These are phyloP conservation scores for Plasmodium gonderi DNA, from an alignment of 169 alveolate species.

Conservation along the genomic window DNA sequence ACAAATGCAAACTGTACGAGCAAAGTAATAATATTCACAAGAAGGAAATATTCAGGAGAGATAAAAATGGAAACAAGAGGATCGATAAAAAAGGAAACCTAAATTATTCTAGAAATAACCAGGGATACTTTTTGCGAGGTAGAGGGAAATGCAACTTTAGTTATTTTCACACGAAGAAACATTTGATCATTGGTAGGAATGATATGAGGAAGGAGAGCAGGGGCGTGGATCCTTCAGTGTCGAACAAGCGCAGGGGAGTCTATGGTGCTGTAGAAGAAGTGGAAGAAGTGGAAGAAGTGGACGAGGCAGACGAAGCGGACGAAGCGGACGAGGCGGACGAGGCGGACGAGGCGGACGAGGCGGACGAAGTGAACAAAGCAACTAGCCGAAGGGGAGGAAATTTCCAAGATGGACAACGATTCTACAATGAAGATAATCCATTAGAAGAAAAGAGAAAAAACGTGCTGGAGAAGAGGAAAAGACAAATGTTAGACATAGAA, in stretches of 20 bases:
- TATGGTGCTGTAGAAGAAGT: background rate
- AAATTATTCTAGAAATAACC: background rate
- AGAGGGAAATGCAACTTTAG: conserved; percentile 54
- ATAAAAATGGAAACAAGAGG: background rate
- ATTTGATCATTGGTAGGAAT: background rate
- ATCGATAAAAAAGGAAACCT: background rate
- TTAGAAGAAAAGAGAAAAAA: background rate
- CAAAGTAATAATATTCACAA: background rate
- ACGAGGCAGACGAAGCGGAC: background rate
- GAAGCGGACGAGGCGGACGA: background rate
- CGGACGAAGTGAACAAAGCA: background rate
- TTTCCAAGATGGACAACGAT: background rate
- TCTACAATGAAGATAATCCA: background rate
- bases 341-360: background rate
- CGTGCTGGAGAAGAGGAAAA: background rate
- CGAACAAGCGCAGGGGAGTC: background rate
- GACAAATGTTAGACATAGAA: background rate
- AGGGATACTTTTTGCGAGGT: background rate
- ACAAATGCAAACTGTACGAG: background rate
- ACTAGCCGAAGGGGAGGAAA: too few species aligned
- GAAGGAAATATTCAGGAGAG: background rate
- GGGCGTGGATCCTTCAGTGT: background rate
- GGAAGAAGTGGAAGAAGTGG: background rate
- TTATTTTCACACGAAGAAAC: conserved; percentile 42
- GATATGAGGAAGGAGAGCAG: background rate